Percentiles rank a stretch among this genome's conserved stretches.
phyloP scores from a whole-genome alignment of 2,329 filamentous ascomycete species.

The Mycogone perniciosa region DNA sequence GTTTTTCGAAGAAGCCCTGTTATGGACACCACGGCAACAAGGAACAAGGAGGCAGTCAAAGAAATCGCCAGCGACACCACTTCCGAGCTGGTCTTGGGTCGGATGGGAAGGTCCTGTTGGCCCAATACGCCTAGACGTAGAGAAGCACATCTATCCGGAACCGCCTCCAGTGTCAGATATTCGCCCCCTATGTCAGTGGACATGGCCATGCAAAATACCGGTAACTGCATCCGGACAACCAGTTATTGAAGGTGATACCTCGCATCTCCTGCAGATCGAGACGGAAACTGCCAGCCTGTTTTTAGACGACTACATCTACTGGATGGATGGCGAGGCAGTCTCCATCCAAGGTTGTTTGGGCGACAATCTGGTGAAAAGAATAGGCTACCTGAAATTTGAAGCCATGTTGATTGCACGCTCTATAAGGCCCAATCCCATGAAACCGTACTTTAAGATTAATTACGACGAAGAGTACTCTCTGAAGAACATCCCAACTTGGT shows the following conservation, averaged over 20 bases:
- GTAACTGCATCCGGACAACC: background rate
- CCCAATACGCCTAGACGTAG: background rate
- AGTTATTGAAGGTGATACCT: background rate
- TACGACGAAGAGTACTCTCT: background rate
- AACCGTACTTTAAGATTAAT: no score
- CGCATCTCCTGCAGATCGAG: background rate
- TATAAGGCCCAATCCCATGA: background rate
- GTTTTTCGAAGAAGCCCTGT: constrained; percentile 10
- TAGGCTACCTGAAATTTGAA: background rate
- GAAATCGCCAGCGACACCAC: background rate
- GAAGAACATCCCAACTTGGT: background rate
- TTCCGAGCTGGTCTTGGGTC: background rate
- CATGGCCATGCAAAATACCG: background rate
- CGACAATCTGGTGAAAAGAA: background rate
- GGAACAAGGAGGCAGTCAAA: background rate
- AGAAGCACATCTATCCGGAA: background rate
- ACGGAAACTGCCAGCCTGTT: background rate
- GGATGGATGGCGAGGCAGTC: background rate
- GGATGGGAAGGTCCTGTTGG: background rate
- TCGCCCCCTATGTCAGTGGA: background rate
- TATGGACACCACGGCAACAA: background rate
- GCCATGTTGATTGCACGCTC: background rate
- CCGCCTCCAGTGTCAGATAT: background rate
- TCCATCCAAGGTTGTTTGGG: background rate
- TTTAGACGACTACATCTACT: background rate